These are phyloP conservation scores for Chlamydomonas asymmetrica DNA, from an alignment of 139 green algal genomes.

Conservation along the genomic window DNA sequence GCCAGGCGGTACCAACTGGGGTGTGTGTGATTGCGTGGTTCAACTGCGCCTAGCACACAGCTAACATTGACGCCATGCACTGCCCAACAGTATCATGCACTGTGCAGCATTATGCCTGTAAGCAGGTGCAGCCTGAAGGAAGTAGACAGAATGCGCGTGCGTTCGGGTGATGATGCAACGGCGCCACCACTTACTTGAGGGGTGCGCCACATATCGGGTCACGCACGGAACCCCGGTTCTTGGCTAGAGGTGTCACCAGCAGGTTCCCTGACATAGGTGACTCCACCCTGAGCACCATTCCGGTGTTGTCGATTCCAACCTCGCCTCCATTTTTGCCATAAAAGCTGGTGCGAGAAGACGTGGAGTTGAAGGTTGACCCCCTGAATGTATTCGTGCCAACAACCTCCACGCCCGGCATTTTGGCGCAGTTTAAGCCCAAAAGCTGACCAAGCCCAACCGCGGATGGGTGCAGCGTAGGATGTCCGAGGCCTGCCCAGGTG, in stretches of 20 bases:
- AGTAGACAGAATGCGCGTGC: background rate
- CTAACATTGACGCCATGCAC: too few relatives aligned
- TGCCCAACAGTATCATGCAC: too few relatives aligned
- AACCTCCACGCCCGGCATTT: conserved; percentile 16
- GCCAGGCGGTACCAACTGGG: too few relatives aligned
- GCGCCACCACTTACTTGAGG: background rate
- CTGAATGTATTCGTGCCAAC: conserved; percentile 34
- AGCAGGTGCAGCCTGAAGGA: background rate
- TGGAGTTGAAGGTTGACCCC: conserved; percentile 1
- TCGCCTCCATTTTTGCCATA: conserved; percentile 38
- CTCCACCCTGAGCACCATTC: conserved; percentile 23
- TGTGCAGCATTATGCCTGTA: too few relatives aligned
- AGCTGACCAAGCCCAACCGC: too few relatives aligned
- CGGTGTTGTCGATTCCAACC: conserved; percentile 6
- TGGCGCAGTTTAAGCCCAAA: too few relatives aligned
- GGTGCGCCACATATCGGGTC: conserved; percentile 29
- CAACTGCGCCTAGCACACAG: too few relatives aligned
- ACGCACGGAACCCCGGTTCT: conserved; percentile 11
- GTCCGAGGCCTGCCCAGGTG: too few relatives aligned
- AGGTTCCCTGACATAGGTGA: conserved; percentile 30
- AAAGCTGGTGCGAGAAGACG: conserved; percentile 1
- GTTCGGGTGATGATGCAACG: background rate
- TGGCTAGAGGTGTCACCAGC: conserved; percentile 10
- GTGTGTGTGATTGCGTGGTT: too few relatives aligned
- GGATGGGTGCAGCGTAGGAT: too few relatives aligned